Base-by-base conservation (phyloP, 305 asterid species). In the Euphrasia arctica region DNA sequence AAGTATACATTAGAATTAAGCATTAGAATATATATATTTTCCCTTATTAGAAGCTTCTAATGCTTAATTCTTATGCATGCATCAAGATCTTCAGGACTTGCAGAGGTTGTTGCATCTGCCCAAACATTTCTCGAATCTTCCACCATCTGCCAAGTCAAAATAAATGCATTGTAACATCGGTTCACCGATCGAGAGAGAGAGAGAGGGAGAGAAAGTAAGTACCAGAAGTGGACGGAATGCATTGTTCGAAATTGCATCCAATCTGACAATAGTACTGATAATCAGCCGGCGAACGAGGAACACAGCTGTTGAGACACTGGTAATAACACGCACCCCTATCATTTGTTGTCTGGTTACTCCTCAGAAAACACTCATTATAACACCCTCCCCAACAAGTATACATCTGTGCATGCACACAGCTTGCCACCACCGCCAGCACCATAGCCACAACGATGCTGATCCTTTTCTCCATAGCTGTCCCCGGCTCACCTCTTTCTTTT, bases 361-460 rank as follows among this genome's bases (percentile, higher is more conserved):
- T 52, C 18, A 76, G 54, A 42, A 76, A 49, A 51, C 77, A 77
- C 54, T 57, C 50, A 31, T 72, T 77, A 51, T 72, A 77, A 67
- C 81, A 77, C 25, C 81, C 81, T 42, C 81, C 81, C 73, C 70
- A 73, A n/a, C 81, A 77, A 3, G 62, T 49, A 43, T 77, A 77
- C 28, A 62, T 28, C 54, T 72, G 68, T 5, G 70, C 74, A 31
- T 67, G 34, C 66, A 58, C 72, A 54, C 58, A 5, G 3, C 18
- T 55, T n/a, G 63, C 39, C 72, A 64, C 48, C 69, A 67, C 5
- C 34, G 60, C 8, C 31, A 34, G 59, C 67, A 47, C 67, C 58
- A 47, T 15, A 15, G 2, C 62, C 43, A 25, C 65, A 54, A 51
- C 66, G 25, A 22, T 47, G 51, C 51, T 15, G 51, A 31, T 32